A percentile compares a stretch with the other conserved stretches of the same genome.
Evolutionary conservation across 192 early-diverging fungal species (phyloP).

Genomic region (Coemansia guatemalensis): DNA sequence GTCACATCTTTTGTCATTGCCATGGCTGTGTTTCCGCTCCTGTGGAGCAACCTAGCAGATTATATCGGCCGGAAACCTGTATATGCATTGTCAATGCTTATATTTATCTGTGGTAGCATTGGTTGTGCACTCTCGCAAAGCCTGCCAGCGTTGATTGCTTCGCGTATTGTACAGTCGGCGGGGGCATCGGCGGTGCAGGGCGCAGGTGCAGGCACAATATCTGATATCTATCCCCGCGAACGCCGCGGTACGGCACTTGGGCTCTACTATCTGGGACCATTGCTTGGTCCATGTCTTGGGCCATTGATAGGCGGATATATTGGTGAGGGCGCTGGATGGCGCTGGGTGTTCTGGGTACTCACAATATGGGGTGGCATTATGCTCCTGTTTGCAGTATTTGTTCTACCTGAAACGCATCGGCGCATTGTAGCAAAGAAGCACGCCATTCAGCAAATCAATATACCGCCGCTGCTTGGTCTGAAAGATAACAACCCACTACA

Average conservation of each 20-base stretch:
- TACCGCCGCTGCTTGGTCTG: slow-evolving; percentile 22
- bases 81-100: slow-evolving; percentile 45
- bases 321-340: slow-evolving; percentile 54
- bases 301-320: slow-evolving; percentile 59
- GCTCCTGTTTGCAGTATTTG: slow-evolving; percentile 52
- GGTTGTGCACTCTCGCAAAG: slow-evolving; percentile 50
- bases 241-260: slow-evolving; percentile 59
- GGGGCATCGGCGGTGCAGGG: slow-evolving; percentile 54
- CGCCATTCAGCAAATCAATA: slow-evolving; percentile 35
- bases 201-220: slow-evolving; percentile 55
- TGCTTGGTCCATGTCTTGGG: slow-evolving; percentile 56
- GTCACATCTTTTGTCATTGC: slow-evolving; percentile 51
- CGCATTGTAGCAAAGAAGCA: slow-evolving; percentile 31
- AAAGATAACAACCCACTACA: slow-evolving; percentile 45
- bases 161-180: slow-evolving; percentile 52
- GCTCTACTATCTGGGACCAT: slow-evolving; percentile 52
- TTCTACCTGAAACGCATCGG: slow-evolving; percentile 62
- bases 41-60: slow-evolving; percentile 59
- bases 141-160: slow-evolving; percentile 37
- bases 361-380: slow-evolving; percentile 57
- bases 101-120: slow-evolving; percentile 49
- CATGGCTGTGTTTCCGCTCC: slow-evolving; percentile 54
- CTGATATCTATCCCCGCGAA: slow-evolving; percentile 54
- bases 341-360: slow-evolving; percentile 61
- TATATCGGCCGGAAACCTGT: slow-evolving; percentile 51